phyloP scores from a whole-genome alignment of 2,329 filamentous ascomycete species.

The Cytospora schulzeri region DNA sequence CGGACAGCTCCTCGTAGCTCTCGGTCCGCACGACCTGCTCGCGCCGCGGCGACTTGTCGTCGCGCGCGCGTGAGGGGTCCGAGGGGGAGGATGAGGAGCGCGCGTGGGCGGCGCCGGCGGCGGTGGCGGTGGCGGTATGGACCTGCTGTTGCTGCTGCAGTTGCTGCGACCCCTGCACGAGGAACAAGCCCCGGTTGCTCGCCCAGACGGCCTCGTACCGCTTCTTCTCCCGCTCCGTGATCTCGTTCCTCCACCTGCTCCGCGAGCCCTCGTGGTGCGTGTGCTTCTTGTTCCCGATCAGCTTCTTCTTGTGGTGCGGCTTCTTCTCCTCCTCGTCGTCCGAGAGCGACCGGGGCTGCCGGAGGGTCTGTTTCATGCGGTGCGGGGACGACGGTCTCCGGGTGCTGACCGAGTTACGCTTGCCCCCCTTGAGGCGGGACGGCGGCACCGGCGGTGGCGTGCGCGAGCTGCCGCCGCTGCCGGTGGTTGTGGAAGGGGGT shows the following conservation, averaged over 20 bases:
- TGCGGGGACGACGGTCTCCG: conserved; percentile 47
- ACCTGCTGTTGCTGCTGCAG: conserved; percentile 27
- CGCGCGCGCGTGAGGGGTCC: too few relatives aligned
- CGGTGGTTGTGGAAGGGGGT: conserved; percentile 28
- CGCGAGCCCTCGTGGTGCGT: conserved; percentile 76
- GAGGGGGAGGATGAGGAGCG: too few relatives aligned
- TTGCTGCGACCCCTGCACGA: too few relatives aligned
- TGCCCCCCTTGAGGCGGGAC: conserved; percentile 35
- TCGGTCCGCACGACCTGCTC: conserved; percentile 10
- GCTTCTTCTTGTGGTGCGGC: conserved; percentile 50
- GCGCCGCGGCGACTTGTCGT: too few relatives aligned
- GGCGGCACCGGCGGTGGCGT: conserved; percentile 42
- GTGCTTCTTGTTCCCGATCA: conserved; percentile 62
- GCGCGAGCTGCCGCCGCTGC: too few relatives aligned
- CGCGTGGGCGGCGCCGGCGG: too few relatives aligned
- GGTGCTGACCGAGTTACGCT: conserved; percentile 42
- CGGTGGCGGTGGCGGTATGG: too few relatives aligned
- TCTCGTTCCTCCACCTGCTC: conserved; percentile 74
- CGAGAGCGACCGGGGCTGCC: conserved; percentile 52
- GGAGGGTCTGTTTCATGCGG: conserved; percentile 66
- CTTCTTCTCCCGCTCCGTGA: conserved; percentile 73
- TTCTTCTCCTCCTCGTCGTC: conserved; percentile 58
- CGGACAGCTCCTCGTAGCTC: conserved; percentile 37
- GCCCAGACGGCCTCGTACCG: conserved; percentile 86
- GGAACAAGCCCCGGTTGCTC: conserved; percentile 68